A percentile compares a stretch with the other conserved stretches of the same genome.
Conservation (phyloP, 2,329 filamentous ascomycete species). For the Gnomoniopsis smithogilvyi region DNA sequence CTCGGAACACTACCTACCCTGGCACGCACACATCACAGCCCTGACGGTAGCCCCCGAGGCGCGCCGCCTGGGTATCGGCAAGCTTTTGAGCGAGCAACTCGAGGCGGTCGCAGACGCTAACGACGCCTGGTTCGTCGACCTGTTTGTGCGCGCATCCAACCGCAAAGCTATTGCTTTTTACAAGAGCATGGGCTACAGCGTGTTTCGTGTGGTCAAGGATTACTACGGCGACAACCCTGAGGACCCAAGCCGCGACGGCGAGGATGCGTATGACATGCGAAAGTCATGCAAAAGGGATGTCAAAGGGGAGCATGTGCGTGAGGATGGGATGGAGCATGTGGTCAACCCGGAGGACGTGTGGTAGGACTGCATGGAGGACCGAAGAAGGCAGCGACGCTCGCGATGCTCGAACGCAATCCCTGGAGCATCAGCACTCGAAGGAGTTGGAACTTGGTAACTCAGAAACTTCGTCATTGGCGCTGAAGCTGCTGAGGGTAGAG, state of each 20-base stretch:
- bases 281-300: slow-evolving; percentile 83
- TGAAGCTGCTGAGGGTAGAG: neutral
- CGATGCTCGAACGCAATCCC: neutral
- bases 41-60: slow-evolving; percentile 87
- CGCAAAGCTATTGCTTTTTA: slow-evolving; percentile 85
- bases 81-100: slow-evolving; percentile 74
- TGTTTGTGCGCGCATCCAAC: slow-evolving; percentile 91
- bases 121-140: slow-evolving; percentile 90
- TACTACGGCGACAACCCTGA: slow-evolving; percentile 88
- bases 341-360: slow-evolving; percentile 86
- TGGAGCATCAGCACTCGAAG: neutral
- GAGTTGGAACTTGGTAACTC: neutral
- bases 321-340: slow-evolving; percentile 73
- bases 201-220: slow-evolving; percentile 82
- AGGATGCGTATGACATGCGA: slow-evolving; percentile 97
- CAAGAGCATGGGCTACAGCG: slow-evolving; percentile 84
- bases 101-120: slow-evolving; percentile 80
- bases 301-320: slow-evolving; percentile 70
- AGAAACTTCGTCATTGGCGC: too few relatives aligned
- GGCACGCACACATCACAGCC: slow-evolving; percentile 97
- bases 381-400: neutral
- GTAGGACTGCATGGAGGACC: slow-evolving; percentile 37
- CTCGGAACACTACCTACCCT: slow-evolving; percentile 93
- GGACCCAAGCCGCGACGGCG: slow-evolving; percentile 59
- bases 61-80: slow-evolving; percentile 82